A percentile compares a stretch with the other conserved stretches of the same genome.
Evolutionary conservation across 306 rosid genomes (phyloP).

Genomic region (Inga leiocalycina): DNA sequence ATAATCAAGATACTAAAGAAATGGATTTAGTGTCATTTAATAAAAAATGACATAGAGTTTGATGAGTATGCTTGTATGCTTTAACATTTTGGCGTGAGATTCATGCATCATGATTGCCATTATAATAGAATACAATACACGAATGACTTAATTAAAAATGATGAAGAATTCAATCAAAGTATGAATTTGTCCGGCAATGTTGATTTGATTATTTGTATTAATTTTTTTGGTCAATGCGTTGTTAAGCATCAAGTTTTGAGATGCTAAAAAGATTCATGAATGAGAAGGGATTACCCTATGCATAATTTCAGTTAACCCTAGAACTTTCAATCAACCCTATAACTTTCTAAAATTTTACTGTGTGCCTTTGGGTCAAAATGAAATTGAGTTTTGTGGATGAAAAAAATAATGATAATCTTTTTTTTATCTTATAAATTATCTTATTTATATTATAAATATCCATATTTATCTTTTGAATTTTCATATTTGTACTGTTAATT

Average conservation of each 20-base stretch:
- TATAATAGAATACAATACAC: neutral
- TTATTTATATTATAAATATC: no score
- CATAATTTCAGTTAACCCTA: no score
- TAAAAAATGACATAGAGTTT: neutral
- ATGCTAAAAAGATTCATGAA: neutral
- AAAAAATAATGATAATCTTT: no score
- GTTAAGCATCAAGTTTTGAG: neutral
- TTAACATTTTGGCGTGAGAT: neutral
- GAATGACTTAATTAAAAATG: neutral
- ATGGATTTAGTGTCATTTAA: neutral
- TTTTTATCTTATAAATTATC: no score
- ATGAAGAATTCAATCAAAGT: neutral
- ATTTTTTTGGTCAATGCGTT: neutral
- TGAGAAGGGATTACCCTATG: neutral
- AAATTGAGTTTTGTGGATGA: no score
- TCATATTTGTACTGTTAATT: no score
- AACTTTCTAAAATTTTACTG: no score
- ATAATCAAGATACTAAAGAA: neutral
- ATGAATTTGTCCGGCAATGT: neutral
- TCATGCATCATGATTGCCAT: neutral
- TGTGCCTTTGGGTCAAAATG: no score
- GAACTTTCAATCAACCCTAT: no score
- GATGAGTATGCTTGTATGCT: neutral
- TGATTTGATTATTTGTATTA: neutral
- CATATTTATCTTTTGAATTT: no score